A percentile compares a stretch with the other conserved stretches of the same genome.
phyloP scores from a whole-genome alignment of 176 grass and related monocot genomes.

The Pontederia paniculata region DNA sequence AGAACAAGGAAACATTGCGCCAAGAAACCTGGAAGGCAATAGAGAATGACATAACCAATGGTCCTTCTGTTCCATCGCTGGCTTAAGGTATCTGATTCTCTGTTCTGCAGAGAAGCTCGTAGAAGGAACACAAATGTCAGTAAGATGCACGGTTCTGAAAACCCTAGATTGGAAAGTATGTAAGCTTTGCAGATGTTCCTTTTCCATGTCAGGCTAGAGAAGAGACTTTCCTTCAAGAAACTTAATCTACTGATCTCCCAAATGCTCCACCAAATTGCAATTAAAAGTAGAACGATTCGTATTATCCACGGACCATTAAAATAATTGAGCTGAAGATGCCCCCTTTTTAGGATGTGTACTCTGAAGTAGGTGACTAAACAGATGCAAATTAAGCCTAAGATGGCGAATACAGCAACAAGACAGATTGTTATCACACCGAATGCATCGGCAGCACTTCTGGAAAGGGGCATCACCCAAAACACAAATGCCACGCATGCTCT shows the following conservation, averaged over 20 bases:
- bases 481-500: conserved; percentile 96
- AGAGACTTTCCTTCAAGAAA: conserved; percentile 61
- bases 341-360: conserved; percentile 35
- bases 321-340: conserved; percentile 49
- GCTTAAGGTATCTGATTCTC: conserved; percentile 49
- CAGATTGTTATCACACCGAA: conserved; percentile 69
- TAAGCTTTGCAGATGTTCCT: conserved; percentile 59
- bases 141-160: conserved; percentile 82
- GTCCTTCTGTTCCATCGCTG: conserved; percentile 75
- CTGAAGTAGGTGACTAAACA: conserved; percentile 44
- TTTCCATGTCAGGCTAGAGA: conserved; percentile 53
- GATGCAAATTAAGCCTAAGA: conserved; percentile 58
- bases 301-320: conserved; percentile 88
- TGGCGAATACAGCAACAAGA: conserved; percentile 44
- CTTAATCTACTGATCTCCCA: conserved; percentile 63
- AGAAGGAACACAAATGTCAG: conserved; percentile 74
- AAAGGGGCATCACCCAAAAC: conserved; percentile 93
- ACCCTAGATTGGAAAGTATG: conserved; percentile 84
- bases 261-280: conserved; percentile 73
- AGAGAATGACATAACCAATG: conserved; percentile 59
- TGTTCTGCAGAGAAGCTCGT: conserved; percentile 60
- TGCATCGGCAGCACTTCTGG: conserved; percentile 74
- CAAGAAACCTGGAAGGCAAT: conserved; percentile 56
- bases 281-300: conserved; percentile 64
- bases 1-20: conserved; percentile 52